Base-by-base conservation (phyloP, 106 monocot genomes). In the Dendrobium huoshanense region DNA sequence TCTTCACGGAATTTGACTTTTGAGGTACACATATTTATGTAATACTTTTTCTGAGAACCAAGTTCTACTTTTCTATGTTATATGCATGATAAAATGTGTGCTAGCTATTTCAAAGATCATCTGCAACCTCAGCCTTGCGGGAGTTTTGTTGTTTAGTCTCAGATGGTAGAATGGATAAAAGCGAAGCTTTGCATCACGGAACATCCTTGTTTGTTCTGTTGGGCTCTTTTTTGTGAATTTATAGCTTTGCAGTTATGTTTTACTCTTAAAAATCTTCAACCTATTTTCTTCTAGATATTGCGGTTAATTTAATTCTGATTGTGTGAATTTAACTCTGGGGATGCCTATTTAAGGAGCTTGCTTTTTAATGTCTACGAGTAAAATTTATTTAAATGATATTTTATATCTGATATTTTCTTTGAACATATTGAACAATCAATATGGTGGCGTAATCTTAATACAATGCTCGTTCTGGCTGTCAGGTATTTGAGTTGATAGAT, bases 1-100 rank as follows among this genome's bases (percentile, higher is more conserved):
- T 87, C 91, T 72, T 87, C 86, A n/a, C 88, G 99, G 41, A 99
- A 99, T 64, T 86, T 99, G 92, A 87, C 95, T 48, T 95, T 87
- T 84, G 90, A 95, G 93, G 99, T 95, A 92, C 73, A 17, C 7
- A n/a, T 25, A 65, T 72, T 67, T 41, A 31, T 72, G 13, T 3
- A 44, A 25, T 48, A 49, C 47, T 76, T 27, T 2, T 49, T 27
- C 19, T 15, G 41, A 37, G 40, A 17, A 25, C 13, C 11, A 17
- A 2, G 41, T 22, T 7, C 18, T 81, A 13, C 5, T 37, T 74
- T 42, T 40, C 73, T 18, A 61, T 73, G 33, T 76, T 20, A 19
- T 22, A n/a, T 27, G 13, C 27, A 29, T 29, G 2, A 17, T 4
- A 55, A 77, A 43, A 76, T 43, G 45, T 75, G n/a, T n/a, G 22